These are phyloP conservation scores for Neoboletus subvelutipes DNA, from an alignment of 768 basidiomycete genomes.

Conservation along the genomic window DNA sequence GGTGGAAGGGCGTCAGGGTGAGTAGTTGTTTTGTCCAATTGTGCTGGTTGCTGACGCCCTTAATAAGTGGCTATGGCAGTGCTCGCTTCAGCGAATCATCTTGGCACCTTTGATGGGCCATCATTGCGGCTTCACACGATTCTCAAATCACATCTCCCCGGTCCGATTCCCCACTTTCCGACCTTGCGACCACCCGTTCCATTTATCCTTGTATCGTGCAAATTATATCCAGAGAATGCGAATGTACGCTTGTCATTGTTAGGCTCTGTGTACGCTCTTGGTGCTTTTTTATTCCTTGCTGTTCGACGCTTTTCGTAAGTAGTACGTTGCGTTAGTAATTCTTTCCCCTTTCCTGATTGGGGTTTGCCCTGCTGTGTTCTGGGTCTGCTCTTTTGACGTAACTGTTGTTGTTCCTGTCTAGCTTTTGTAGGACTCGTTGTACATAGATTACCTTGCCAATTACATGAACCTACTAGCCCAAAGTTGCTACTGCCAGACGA, in stretches of 20 bases:
- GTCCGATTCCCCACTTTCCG: background rate
- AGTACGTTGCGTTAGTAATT: constrained; percentile 4
- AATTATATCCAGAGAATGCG: constrained; percentile 10
- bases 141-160: background rate
- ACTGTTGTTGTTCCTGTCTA: constrained; percentile 6
- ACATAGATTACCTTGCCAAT: background rate
- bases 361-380: constrained; percentile 5
- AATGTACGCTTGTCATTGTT: constrained; percentile 22
- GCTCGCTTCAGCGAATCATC: background rate
- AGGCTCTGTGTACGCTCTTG: constrained; percentile 16
- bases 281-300: constrained; percentile 10
- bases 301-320: constrained; percentile 6
- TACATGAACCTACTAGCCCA: too few relatives aligned
- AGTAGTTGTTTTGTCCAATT: background rate
- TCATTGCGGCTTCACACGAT: background rate
- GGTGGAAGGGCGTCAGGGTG: constrained; percentile 5
- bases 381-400: background rate
- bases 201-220: constrained; percentile 6
- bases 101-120: background rate
- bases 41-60: background rate
- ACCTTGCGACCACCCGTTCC: background rate
- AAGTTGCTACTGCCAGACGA: too few relatives aligned
- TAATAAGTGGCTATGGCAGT: background rate
- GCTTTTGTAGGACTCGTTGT: constrained; percentile 11
- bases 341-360: background rate